Percentiles rank a stretch among this genome's conserved stretches.
Conservation (phyloP, 2,329 filamentous ascomycete genomes). For the Colletotrichum echinochloae region DNA sequence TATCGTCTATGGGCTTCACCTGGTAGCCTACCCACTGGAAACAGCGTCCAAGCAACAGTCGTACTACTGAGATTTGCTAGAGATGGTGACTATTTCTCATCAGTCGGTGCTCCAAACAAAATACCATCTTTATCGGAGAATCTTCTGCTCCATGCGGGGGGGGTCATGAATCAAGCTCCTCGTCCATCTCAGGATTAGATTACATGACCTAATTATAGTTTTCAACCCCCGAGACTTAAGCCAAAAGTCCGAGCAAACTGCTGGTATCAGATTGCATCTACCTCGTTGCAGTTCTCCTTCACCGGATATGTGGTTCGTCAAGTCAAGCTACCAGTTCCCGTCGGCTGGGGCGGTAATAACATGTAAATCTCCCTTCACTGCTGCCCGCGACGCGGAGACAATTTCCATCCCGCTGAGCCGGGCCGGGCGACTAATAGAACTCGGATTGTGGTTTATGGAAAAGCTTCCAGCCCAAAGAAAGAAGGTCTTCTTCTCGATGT, state of each 20-base stretch:
- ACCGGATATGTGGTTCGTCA: too few species aligned
- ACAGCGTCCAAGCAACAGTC: background rate
- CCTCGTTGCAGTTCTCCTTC: too few species aligned
- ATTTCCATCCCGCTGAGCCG: too few species aligned
- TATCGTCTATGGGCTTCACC: background rate
- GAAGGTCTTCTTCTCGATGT: background rate
- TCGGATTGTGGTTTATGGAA: fast-evolving
- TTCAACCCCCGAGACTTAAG: background rate
- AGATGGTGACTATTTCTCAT: fast-evolving
- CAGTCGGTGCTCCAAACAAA: background rate
- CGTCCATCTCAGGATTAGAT: background rate
- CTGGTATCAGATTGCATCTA: background rate
- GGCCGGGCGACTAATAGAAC: background rate
- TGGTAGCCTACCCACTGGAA: background rate
- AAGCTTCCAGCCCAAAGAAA: background rate
- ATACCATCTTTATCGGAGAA: background rate
- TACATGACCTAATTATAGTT: background rate
- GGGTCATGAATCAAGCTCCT: background rate
- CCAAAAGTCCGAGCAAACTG: background rate
- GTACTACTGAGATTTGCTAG: fast-evolving
- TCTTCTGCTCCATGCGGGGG: too few species aligned
- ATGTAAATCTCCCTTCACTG: background rate
- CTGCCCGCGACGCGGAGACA: background rate
- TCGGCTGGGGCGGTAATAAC: too few species aligned
- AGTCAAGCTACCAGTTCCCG: too few species aligned